Percentiles rank a stretch among this genome's conserved stretches.
Evolutionary conservation across 345 rosid species (phyloP).

Genomic region (Eucalyptus regnans): DNA sequence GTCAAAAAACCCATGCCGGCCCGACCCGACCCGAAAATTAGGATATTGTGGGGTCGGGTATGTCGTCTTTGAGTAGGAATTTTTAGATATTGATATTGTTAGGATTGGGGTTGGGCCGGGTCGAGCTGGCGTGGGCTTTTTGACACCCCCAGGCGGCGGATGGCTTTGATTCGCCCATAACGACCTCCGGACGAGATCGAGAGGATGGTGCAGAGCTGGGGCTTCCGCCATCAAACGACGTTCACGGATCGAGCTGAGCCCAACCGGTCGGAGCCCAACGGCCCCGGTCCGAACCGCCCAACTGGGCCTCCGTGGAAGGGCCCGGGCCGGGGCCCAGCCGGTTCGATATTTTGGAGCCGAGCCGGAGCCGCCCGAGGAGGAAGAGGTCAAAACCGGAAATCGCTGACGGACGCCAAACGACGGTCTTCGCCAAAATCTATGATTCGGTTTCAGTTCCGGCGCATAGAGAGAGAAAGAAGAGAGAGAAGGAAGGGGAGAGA

Average conservation of each 20-base stretch:
- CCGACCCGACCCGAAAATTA: no score
- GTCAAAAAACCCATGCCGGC: no score
- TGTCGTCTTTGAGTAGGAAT: no score
- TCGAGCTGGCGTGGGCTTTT: no score
- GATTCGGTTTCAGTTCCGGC: constrained; percentile 5
- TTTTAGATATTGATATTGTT: no score
- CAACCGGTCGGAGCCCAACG: neutral
- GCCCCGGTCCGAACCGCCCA: neutral
- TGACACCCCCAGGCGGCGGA: neutral
- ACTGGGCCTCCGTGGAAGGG: neutral
- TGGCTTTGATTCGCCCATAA: neutral
- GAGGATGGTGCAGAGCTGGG: neutral
- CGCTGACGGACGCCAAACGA: constrained; percentile 13
- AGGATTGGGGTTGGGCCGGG: no score
- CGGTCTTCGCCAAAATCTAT: neutral
- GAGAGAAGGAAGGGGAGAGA: neutral
- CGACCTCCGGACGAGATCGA: neutral
- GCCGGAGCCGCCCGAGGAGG: neutral
- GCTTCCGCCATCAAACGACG: neutral
- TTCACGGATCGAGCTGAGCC: neutral
- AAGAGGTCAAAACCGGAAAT: neutral
- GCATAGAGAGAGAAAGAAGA: neutral
- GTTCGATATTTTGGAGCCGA: neutral
- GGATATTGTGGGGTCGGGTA: neutral
- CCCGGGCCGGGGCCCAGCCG: neutral